Conservation (phyloP, 1,284 basidiomycete genomes). For the Inonotus hispidus region DNA sequence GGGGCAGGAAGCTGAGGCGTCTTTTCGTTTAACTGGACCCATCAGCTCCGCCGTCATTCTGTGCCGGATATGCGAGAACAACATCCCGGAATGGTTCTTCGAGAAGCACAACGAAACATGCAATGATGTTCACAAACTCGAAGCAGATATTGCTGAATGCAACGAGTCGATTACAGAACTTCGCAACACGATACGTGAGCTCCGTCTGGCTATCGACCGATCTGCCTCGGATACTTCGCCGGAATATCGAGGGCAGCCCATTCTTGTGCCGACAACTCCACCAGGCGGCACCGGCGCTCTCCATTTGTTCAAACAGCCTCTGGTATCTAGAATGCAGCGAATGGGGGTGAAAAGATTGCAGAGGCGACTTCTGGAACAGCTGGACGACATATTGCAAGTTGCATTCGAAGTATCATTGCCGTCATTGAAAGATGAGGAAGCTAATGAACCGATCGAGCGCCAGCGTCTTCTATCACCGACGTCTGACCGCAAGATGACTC, state of each 20-base stretch:
- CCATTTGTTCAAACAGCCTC: constrained; percentile 55
- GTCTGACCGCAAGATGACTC: constrained; percentile 79
- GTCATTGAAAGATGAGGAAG: constrained; percentile 84
- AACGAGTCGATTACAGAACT: constrained; percentile 92
- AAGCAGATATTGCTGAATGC: constrained; percentile 91
- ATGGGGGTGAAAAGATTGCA: constrained; percentile 80
- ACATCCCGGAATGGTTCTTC: constrained; percentile 98
- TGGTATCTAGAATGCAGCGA: constrained; percentile 66
- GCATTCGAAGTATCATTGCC: constrained; percentile 86
- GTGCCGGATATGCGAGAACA: constrained; percentile 97
- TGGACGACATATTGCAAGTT: constrained; percentile 79
- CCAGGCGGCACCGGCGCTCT: constrained; percentile 58
- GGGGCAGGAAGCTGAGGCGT: constrained; percentile 45
- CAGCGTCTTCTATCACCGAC: constrained; percentile 84
- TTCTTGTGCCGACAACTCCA: constrained; percentile 65
- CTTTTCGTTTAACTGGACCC: constrained; percentile 69
- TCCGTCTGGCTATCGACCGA: constrained; percentile 59
- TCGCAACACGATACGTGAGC: constrained; percentile 73
- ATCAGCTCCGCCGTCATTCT: constrained; percentile 86
- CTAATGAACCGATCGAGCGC: constrained; percentile 86
- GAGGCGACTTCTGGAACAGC: constrained; percentile 73
- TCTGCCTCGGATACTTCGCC: constrained; percentile 52
- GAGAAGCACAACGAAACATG: constrained; percentile 99
- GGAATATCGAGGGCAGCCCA: constrained; percentile 87
- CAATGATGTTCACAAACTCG: constrained; percentile 92